Conservation (phyloP, 2,329 filamentous ascomycete genomes). For the Talaromyces albobiverticillius region DNA sequence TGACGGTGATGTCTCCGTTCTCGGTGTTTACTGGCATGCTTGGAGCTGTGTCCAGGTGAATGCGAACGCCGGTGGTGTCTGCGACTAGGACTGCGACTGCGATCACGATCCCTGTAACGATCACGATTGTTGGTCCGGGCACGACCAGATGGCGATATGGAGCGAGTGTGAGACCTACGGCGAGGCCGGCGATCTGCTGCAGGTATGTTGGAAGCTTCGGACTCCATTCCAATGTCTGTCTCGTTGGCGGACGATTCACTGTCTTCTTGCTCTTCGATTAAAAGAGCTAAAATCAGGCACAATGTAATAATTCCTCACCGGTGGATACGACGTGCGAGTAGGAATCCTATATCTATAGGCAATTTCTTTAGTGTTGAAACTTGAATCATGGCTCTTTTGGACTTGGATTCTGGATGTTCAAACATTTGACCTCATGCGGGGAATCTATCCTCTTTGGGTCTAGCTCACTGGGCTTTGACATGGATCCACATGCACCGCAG, state of each 20-base stretch:
- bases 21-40: conserved; percentile 15
- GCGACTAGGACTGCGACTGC: conserved; percentile 24
- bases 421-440: too few relatives aligned
- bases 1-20: conserved; percentile 13
- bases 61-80: conserved; percentile 28
- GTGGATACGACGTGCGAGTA: too few relatives aligned
- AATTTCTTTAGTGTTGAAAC: too few relatives aligned
- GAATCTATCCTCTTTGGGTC: too few relatives aligned
- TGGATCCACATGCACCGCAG: neutral
- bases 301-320: too few relatives aligned
- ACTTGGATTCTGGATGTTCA: conserved; percentile 3
- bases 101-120: conserved; percentile 34
- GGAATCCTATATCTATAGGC: too few relatives aligned
- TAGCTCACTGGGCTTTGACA: too few relatives aligned
- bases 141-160: conserved; percentile 10
- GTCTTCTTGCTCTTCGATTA: too few relatives aligned
- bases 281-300: neutral
- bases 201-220: neutral
- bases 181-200: neutral
- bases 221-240: conserved; percentile 9
- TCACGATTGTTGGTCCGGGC: conserved; percentile 10
- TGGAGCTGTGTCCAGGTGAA: conserved; percentile 14
- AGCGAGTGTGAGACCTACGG: conserved; percentile 13
- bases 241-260: neutral
- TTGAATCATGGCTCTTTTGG: too few relatives aligned